A percentile compares a stretch with the other conserved stretches of the same genome.
Conservation (phyloP, 148 eudicot species). For the Talinum fruticosum region DNA sequence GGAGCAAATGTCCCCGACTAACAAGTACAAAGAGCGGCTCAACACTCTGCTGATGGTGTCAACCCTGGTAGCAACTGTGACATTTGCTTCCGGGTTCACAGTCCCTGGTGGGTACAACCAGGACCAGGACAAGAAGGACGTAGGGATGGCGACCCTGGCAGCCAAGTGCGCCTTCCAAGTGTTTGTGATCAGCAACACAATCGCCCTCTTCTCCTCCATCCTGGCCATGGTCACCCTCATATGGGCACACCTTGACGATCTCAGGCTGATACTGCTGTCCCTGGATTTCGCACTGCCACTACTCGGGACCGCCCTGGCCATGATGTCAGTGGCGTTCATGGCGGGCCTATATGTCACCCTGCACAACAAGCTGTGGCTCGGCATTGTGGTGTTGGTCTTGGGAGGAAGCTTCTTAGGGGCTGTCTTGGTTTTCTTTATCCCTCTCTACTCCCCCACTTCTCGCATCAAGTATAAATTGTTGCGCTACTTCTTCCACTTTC, state of each 20-base stretch:
- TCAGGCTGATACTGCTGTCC: slow-evolving; percentile 13
- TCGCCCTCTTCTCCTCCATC: slow-evolving; percentile 22
- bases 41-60: slow-evolving; percentile 31
- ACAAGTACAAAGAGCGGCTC: slow-evolving; percentile 29
- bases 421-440: slow-evolving; percentile 23
- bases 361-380: slow-evolving; percentile 14
- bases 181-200: slow-evolving; percentile 17
- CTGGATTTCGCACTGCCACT: slow-evolving; percentile 26
- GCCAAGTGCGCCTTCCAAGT: slow-evolving; percentile 25
- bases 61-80: slow-evolving; percentile 30
- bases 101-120: slow-evolving; percentile 27
- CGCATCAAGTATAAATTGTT: slow-evolving; percentile 2
- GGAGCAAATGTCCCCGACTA: neutral
- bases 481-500: slow-evolving; percentile 16
- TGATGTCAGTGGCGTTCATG: slow-evolving; percentile 28
- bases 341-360: slow-evolving; percentile 23
- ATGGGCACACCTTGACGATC: slow-evolving; percentile 33
- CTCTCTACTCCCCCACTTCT: slow-evolving; percentile 16
- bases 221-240: slow-evolving; percentile 21
- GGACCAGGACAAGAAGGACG: slow-evolving; percentile 7
- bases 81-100: slow-evolving; percentile 32
- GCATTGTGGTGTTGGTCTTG: slow-evolving; percentile 17
- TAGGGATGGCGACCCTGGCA: slow-evolving; percentile 25
- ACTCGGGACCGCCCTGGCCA: slow-evolving; percentile 21
- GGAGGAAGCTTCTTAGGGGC: slow-evolving; percentile 23